Base-by-base conservation (phyloP, 495 filamentous ascomycete species). In the Durotheca rogersii region DNA sequence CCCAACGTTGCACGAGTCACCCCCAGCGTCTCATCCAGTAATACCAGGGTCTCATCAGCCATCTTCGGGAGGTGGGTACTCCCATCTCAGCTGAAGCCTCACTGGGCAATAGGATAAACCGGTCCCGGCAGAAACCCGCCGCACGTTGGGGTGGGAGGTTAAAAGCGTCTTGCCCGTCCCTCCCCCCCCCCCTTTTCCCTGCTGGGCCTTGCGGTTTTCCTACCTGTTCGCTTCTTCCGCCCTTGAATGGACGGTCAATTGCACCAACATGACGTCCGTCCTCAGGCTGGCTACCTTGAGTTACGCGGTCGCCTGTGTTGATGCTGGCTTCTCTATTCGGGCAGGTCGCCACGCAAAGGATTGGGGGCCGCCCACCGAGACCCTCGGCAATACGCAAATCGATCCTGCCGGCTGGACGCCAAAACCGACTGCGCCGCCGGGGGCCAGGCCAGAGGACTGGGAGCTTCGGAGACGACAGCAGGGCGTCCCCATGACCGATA, bases 371-470 rank as follows among this genome's bases (percentile, higher is more conserved):
- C 53, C 54, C 39, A 60, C 42, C 34, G 27, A 56, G 15, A 53
- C 56, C 23, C 16, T 35, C 30, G 47, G 49, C 31, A 37, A 37
- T 21, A 20, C 53, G 18, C 41, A 45, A 14, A 49, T 50, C 53
- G 45, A 56, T 53, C 41, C 56, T 58, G 56, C 44, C 48, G 47
- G 51, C 58, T 66, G 63, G 63, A 19, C 47, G 15, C 58, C 67
- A 39, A 64, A 62, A 49, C 66, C 65, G 51, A 67, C 65, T 41
- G 38, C 67, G 49, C 58, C 58, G 19, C 63, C 60, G 36, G 47
- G 41, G 37, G 50, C 42, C 49, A 45, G 35, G 39, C 56, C 40
- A 41, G 25, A 41, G 31, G 56, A 60, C 19, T 30, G 49, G 45
- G 56, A 63, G 21, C 60, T 66, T 41, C 53, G 60, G 52, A 53